phyloP scores from a whole-genome alignment of 805 yeast species.

The Saccharomycopsis capsularis region DNA sequence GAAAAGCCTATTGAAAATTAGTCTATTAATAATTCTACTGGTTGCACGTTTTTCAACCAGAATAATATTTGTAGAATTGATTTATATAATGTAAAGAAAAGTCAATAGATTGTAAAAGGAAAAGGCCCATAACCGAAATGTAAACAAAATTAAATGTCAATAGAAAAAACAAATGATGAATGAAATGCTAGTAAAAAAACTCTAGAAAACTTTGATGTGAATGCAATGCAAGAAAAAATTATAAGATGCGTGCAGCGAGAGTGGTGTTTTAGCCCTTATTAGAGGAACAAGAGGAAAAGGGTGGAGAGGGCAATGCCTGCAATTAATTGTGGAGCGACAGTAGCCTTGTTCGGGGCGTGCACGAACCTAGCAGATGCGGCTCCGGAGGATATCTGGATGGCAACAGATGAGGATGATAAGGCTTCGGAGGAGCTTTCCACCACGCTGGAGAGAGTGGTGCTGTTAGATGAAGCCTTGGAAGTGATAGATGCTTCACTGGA shows the following conservation, averaged over 20 bases:
- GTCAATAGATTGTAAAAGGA: no score
- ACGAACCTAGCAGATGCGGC: not conserved
- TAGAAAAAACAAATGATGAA: no score
- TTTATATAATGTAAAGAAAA: no score
- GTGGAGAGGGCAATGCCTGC: not conserved
- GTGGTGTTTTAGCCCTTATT: no score
- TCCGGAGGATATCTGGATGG: not conserved
- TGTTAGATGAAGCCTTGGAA: not conserved
- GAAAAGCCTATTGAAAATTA: not conserved
- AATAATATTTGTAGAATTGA: no score
- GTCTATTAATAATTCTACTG: not conserved
- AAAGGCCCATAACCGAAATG: no score
- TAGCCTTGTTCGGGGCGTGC: not conserved
- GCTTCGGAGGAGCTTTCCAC: not conserved
- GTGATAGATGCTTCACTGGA: not conserved
- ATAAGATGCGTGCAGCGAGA: no score
- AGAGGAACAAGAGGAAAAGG: constrained; percentile 2
- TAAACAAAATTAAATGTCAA: no score
- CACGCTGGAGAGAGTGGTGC: not conserved
- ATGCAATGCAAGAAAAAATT: no score
- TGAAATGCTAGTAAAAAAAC: no score
- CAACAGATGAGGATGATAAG: not conserved
- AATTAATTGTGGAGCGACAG: constrained; percentile 1
- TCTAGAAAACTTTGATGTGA: no score
- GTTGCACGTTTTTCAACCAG: no score